Evolutionary conservation across 1,139 yeast species (phyloP).

Genomic region (Meyerozyma smithsonii): DNA sequence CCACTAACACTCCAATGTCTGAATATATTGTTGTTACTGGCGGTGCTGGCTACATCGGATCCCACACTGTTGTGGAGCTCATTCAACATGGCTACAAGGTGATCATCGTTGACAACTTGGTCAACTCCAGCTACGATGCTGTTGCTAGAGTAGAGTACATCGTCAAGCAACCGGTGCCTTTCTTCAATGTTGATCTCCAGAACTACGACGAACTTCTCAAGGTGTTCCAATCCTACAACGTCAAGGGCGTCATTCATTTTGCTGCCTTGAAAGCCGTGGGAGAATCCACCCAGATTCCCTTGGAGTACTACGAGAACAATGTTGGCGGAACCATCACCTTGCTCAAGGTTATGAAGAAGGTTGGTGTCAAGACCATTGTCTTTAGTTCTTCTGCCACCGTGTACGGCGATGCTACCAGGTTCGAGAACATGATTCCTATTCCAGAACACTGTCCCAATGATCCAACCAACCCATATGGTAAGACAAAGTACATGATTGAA

Average conservation of each 20-base stretch:
- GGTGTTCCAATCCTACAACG: slow-evolving; percentile 47
- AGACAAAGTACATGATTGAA: slow-evolving; percentile 66
- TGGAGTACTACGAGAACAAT: slow-evolving; percentile 66
- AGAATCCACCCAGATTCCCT: slow-evolving; percentile 71
- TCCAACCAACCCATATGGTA: slow-evolving; percentile 76
- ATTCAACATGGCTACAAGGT: slow-evolving; percentile 63
- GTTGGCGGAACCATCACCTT: slow-evolving; percentile 62
- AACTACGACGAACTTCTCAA: slow-evolving; percentile 43
- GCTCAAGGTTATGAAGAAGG: slow-evolving; percentile 46
- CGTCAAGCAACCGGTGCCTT: slow-evolving; percentile 46
- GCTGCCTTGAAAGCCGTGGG: slow-evolving; percentile 89
- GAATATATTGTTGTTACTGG: slow-evolving; percentile 68
- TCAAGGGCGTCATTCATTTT: slow-evolving; percentile 68
- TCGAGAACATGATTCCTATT: slow-evolving; percentile 70
- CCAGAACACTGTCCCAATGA: slow-evolving; percentile 77
- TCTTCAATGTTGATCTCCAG: slow-evolving; percentile 55
- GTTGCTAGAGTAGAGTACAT: slow-evolving; percentile 61
- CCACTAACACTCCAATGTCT: slow-evolving; percentile 2
- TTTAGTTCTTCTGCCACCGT: slow-evolving; percentile 82
- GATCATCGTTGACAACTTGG: slow-evolving; percentile 65
- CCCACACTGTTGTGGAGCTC: slow-evolving; percentile 71
- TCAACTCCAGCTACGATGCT: slow-evolving; percentile 66
- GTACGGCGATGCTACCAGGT: slow-evolving; percentile 77
- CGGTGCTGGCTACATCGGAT: slow-evolving; percentile 86
- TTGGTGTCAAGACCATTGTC: slow-evolving; percentile 54